These are phyloP conservation scores for Fusarium longipes DNA, from an alignment of 2,329 filamentous ascomycete species.

Conservation along the genomic window DNA sequence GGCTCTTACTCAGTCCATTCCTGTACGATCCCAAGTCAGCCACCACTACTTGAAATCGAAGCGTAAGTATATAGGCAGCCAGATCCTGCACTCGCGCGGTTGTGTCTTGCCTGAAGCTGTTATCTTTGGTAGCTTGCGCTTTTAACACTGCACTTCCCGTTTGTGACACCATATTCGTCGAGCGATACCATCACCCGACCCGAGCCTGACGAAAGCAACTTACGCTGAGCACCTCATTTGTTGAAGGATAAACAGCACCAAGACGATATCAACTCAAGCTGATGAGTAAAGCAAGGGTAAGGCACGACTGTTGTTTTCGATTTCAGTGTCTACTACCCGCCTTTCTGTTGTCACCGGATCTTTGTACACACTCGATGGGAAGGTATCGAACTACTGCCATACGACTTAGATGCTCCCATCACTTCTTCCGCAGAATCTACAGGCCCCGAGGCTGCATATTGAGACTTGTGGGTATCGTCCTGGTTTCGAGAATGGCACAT, in stretches of 20 bases:
- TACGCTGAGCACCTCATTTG: constrained; percentile 23
- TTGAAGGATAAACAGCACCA: constrained; percentile 10
- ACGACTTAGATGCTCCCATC: background rate
- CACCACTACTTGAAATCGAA: constrained; percentile 44
- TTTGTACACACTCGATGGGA: background rate
- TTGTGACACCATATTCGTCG: constrained; percentile 42
- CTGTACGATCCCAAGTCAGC: constrained; percentile 48
- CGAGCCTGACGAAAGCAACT: constrained; percentile 25
- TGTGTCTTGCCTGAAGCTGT: constrained; percentile 44
- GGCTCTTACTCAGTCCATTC: constrained; percentile 37
- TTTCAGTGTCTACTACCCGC: constrained; percentile 10
- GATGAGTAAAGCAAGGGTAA: constrained; percentile 37
- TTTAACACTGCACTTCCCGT: constrained; percentile 33
- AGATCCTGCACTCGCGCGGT: constrained; percentile 50
- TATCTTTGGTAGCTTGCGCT: constrained; percentile 39
- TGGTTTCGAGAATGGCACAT: background rate
- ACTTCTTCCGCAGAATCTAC: background rate
- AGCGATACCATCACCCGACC: constrained; percentile 34
- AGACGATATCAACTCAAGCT: background rate
- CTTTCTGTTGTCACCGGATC: background rate
- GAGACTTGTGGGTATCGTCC: background rate
- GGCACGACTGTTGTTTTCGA: constrained; percentile 30
- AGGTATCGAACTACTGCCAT: background rate
- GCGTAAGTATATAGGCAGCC: constrained; percentile 55
- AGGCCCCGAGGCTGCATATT: background rate